Percentiles rank a stretch among this genome's conserved stretches.
Evolutionary conservation across 2,329 filamentous ascomycete genomes (phyloP).

Genomic region (Sporothrix mexicana): DNA sequence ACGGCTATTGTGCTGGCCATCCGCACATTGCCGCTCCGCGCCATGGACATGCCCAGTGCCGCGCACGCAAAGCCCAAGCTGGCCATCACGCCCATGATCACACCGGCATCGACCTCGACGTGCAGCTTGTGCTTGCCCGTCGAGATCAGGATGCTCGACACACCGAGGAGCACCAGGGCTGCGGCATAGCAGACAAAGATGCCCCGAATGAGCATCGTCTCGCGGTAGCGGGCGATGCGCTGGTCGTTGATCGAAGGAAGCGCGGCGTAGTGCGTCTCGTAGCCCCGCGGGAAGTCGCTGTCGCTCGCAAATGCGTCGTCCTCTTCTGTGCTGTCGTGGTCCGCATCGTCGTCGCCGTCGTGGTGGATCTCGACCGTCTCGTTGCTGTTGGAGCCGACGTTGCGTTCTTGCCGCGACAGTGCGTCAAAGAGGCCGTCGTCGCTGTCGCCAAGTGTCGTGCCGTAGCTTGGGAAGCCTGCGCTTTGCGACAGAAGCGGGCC

Average conservation of each 20-base stretch:
- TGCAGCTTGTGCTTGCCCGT: slow-evolving; percentile 71
- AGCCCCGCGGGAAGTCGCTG: slow-evolving; percentile 57
- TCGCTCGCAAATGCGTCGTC: slow-evolving; percentile 46
- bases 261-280: slow-evolving; percentile 59
- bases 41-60: slow-evolving; percentile 64
- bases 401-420: neutral
- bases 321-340: slow-evolving; percentile 52
- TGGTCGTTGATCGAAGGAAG: slow-evolving; percentile 60
- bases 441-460: slow-evolving; percentile 34
- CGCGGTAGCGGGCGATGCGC: slow-evolving; percentile 56
- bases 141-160: slow-evolving; percentile 68
- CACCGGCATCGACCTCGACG: slow-evolving; percentile 75
- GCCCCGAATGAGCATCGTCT: slow-evolving; percentile 60
- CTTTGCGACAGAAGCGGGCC: slow-evolving; percentile 42
- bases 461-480: slow-evolving; percentile 30
- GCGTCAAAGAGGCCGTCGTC: slow-evolving; percentile 24
- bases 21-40: slow-evolving; percentile 54
- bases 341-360: slow-evolving; percentile 37
- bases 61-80: slow-evolving; percentile 69
- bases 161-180: slow-evolving; percentile 66
- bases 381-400: neutral
- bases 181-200: slow-evolving; percentile 62
- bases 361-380: slow-evolving; percentile 11
- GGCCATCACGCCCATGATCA: slow-evolving; percentile 70
- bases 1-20: slow-evolving; percentile 53